These are phyloP conservation scores for Chrysoporthe deuterocubensis DNA, from an alignment of 2,329 filamentous ascomycete genomes.

Conservation along the genomic window DNA sequence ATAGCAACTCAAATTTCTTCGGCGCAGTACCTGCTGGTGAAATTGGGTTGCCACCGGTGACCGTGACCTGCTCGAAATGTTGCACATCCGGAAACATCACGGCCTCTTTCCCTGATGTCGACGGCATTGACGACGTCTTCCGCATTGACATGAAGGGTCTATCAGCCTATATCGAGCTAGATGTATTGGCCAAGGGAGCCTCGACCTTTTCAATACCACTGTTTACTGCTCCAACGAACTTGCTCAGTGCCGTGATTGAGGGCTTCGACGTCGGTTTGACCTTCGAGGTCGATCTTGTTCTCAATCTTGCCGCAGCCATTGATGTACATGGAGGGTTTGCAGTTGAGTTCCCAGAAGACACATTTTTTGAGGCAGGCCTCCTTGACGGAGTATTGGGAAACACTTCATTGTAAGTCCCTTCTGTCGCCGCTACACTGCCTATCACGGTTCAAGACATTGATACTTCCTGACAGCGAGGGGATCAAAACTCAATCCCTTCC, in stretches of 20 bases:
- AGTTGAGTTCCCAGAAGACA: conserved; percentile 16
- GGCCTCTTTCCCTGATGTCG: conserved; percentile 14
- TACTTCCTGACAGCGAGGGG: conserved; percentile 8
- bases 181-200: background rate
- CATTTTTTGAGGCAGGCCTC: conserved; percentile 21
- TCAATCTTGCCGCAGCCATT: conserved; percentile 1
- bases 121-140: conserved; percentile 8
- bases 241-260: conserved; percentile 7
- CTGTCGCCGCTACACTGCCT: background rate
- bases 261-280: conserved; percentile 12
- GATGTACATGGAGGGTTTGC: conserved; percentile 21
- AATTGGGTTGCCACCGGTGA: conserved; percentile 17
- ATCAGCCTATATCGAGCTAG: conserved; percentile 19
- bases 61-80: conserved; percentile 19
- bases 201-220: conserved; percentile 17
- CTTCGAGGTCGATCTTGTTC: conserved; percentile 20
- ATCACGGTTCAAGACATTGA: background rate
- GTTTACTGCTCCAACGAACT: conserved; percentile 13
- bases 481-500: conserved; percentile 20
- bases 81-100: conserved; percentile 21
- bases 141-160: conserved; percentile 21
- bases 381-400: conserved; percentile 7
- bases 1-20: conserved; percentile 5
- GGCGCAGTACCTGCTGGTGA: conserved; percentile 5
- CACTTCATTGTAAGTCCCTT: conserved; percentile 12